These are phyloP conservation scores for Leishmania braziliensis DNA, from an alignment of 208 protist species.

Conservation along the genomic window DNA sequence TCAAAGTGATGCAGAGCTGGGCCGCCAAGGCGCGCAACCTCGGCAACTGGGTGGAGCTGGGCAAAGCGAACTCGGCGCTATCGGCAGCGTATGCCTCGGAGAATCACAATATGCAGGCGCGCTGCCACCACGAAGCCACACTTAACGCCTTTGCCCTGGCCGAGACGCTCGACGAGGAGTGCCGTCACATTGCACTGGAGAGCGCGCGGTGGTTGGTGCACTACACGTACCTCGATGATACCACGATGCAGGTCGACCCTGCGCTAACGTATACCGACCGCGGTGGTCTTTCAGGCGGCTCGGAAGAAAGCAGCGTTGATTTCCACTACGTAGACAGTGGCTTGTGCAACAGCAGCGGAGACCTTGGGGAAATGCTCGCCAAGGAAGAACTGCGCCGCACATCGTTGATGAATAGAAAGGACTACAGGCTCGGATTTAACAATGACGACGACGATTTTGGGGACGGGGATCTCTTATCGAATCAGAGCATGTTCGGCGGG, in stretches of 20 bases:
- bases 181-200: constrained; percentile 50
- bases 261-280: constrained; percentile 20
- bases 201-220: constrained; percentile 86
- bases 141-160: constrained; percentile 51
- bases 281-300: constrained; percentile 21
- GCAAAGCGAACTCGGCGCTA: constrained; percentile 66
- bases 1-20: constrained; percentile 82
- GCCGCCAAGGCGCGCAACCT: constrained; percentile 67
- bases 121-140: constrained; percentile 58
- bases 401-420: constrained; percentile 20
- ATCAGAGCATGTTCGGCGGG: constrained; percentile 29
- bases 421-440: constrained; percentile 9
- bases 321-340: constrained; percentile 36
- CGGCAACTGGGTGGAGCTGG: constrained; percentile 65
- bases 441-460: constrained; percentile 28
- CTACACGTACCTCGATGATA: constrained; percentile 80
- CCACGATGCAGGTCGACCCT: constrained; percentile 56
- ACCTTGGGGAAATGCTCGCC: constrained; percentile 61
- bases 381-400: constrained; percentile 48
- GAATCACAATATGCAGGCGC: constrained; percentile 62
- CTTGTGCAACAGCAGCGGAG: constrained; percentile 68
- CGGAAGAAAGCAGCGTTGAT: constrained; percentile 23
- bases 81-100: constrained; percentile 63
- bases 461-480: constrained; percentile 9
- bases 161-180: constrained; percentile 37